phyloP scores from a whole-genome alignment of 345 rosid species.

The Cardamine occulta region DNA sequence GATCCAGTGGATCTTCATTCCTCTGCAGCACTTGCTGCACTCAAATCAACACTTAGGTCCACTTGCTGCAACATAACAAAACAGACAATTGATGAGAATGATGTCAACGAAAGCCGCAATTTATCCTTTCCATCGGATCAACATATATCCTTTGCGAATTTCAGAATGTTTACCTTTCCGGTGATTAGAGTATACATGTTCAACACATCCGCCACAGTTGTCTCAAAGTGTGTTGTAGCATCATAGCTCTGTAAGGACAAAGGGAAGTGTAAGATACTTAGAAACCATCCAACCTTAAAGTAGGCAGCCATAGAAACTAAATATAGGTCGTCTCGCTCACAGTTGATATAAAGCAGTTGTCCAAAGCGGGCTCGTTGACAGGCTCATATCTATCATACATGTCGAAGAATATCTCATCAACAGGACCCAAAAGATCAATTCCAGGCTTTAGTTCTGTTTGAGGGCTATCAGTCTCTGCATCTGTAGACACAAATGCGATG shows the following conservation, averaged over 20 bases:
- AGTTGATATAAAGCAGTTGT: constrained; percentile 82
- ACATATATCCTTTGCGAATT: background rate
- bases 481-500: constrained; percentile 92
- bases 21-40: constrained; percentile 50
- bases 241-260: constrained; percentile 45
- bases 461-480: constrained; percentile 88
- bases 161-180: constrained; percentile 45
- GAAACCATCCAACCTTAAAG: background rate
- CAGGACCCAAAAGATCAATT: constrained; percentile 69
- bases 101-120: background rate
- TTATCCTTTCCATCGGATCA: background rate
- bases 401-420: constrained; percentile 84
- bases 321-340: constrained; percentile 48
- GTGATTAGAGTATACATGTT: constrained; percentile 49
- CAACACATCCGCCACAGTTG: constrained; percentile 48
- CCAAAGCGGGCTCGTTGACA: constrained; percentile 52
- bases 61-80: constrained; percentile 36
- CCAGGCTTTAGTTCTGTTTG: constrained; percentile 85
- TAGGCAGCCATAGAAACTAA: background rate
- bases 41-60: constrained; percentile 49
- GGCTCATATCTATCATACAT: constrained; percentile 82
- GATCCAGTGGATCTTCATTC: constrained; percentile 29
- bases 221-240: constrained; percentile 52
- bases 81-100: background rate
- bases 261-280: background rate